phyloP scores from a whole-genome alignment of 2,329 filamentous ascomycete genomes.

The Aspergillus latus region DNA sequence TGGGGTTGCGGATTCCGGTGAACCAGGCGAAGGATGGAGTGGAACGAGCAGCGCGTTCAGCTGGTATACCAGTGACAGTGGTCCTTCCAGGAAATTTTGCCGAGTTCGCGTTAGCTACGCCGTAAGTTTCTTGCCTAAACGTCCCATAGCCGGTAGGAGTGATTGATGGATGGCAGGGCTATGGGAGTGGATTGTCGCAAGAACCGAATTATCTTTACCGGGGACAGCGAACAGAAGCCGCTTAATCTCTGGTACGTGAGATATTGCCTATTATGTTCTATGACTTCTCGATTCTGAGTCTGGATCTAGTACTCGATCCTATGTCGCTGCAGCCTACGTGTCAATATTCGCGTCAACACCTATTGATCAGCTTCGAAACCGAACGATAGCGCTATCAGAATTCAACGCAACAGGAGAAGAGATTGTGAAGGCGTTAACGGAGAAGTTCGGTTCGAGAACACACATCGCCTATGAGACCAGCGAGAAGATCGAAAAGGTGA shows the following conservation, averaged over 20 bases:
- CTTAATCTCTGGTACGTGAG: constrained; percentile 17
- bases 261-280: neutral
- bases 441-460: neutral
- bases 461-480: neutral
- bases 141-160: neutral
- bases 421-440: neutral
- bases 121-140: constrained; percentile 3
- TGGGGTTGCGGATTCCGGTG: constrained; percentile 13
- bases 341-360: constrained; percentile 19
- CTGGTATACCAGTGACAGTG: constrained; percentile 19
- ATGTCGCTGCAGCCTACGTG: constrained; percentile 21
- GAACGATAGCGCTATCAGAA: neutral
- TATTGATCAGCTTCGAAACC: constrained; percentile 11
- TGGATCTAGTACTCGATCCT: constrained; percentile 14
- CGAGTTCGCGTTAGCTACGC: constrained; percentile 18
- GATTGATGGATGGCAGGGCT: constrained; percentile 7
- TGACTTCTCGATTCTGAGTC: neutral
- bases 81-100: constrained; percentile 19
- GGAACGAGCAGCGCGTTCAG: constrained; percentile 15
- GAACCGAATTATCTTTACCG: constrained; percentile 17
- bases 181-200: constrained; percentile 16
- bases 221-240: constrained; percentile 7
- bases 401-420: neutral
- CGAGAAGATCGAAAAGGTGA: neutral
- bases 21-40: constrained; percentile 16